A percentile compares a stretch with the other conserved stretches of the same genome.
Conservation (phyloP, 768 basidiomycete species). For the Rubroboletus satanas region DNA sequence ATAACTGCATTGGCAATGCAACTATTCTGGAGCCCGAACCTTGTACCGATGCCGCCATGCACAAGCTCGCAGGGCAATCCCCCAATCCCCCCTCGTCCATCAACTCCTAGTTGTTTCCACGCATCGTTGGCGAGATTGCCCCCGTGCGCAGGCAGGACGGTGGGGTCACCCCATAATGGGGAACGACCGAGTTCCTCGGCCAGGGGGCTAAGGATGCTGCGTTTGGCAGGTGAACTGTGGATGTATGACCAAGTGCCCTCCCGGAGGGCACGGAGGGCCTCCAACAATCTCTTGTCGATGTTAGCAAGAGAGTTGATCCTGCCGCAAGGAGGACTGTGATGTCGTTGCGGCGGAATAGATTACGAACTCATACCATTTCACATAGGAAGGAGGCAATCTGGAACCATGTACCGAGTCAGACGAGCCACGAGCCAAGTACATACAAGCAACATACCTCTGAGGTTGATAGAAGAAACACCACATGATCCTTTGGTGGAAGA, state of each 20-base stretch:
- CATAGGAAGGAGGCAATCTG: conserved; percentile 43
- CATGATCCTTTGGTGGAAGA: conserved; percentile 58
- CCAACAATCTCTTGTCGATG: conserved; percentile 57
- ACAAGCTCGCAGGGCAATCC: conserved; percentile 76
- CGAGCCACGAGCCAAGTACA: background rate
- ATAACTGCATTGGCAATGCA: conserved; percentile 57
- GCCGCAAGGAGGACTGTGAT: background rate
- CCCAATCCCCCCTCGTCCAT: conserved; percentile 50
- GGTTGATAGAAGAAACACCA: conserved; percentile 87
- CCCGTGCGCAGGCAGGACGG: conserved; percentile 58
- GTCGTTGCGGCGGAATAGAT: background rate
- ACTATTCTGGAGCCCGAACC: conserved; percentile 46
- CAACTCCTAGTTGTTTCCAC: conserved; percentile 58
- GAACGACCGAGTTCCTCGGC: conserved; percentile 58
- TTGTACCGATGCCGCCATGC: conserved; percentile 52
- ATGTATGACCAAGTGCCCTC: conserved; percentile 59
- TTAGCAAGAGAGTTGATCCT: conserved; percentile 70
- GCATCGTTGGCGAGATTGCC: conserved; percentile 44
- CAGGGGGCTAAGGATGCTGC: conserved; percentile 42
- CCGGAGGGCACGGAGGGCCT: conserved; percentile 51
- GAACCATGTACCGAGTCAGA: conserved; percentile 5
- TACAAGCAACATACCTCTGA: conserved; percentile 43
- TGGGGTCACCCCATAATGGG: conserved; percentile 60
- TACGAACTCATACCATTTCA: conserved; percentile 50
- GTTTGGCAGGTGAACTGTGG: conserved; percentile 36